These are phyloP conservation scores for Diutina sp. DNA, from an alignment of 1,139 yeast species.

Conservation along the genomic window DNA sequence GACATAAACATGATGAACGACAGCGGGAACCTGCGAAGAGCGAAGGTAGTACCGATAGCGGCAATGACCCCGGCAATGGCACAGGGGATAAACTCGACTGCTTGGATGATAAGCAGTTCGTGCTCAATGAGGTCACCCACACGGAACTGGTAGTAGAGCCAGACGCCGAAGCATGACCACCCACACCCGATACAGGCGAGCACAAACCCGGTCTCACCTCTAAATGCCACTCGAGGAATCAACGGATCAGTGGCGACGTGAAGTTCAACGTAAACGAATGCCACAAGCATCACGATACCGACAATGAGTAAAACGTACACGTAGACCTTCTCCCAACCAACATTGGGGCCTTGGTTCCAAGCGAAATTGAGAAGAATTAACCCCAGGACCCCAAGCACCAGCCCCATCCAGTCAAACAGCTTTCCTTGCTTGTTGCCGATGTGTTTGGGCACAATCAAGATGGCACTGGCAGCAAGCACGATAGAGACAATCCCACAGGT, in stretches of 20 bases:
- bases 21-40: conserved; percentile 25
- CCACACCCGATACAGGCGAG: conserved; percentile 40
- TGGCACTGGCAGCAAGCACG: conserved; percentile 16
- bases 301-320: conserved; percentile 38
- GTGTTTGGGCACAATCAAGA: conserved; percentile 29
- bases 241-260: conserved; percentile 26
- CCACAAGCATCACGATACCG: conserved; percentile 24
- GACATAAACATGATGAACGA: conserved; percentile 32
- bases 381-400: conserved; percentile 25
- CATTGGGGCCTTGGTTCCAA: conserved; percentile 4
- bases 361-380: conserved; percentile 3
- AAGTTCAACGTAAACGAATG: conserved; percentile 23
- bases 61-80: conserved; percentile 31
- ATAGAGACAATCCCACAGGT: conserved; percentile 25
- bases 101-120: conserved; percentile 19
- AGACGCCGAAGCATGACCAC: conserved; percentile 50
- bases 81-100: conserved; percentile 28
- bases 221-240: conserved; percentile 29
- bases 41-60: conserved; percentile 26
- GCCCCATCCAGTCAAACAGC: conserved; percentile 36
- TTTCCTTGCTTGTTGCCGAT: conserved; percentile 12
- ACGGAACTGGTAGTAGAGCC: conserved; percentile 35
- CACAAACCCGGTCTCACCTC: conserved; percentile 30
- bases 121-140: conserved; percentile 20
- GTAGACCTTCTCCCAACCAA: conserved; percentile 39